Evolutionary conservation across 495 filamentous ascomycete species (phyloP).

Genomic region (Darksidea phi): DNA sequence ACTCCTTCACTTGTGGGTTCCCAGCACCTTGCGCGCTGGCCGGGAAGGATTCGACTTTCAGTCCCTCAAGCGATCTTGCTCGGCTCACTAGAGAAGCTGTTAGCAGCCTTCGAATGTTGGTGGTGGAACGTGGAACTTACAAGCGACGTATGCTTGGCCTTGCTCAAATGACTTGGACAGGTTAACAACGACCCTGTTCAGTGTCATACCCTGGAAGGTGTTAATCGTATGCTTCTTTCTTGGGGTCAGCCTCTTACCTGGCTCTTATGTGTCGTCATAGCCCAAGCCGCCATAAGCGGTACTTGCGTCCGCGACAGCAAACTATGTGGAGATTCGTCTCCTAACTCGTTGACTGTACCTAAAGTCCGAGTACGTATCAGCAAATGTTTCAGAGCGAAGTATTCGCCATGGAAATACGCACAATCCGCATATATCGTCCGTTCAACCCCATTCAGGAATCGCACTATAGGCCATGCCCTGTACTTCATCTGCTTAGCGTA

Average conservation of each 20-base stretch:
- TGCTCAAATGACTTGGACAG: constrained; percentile 42
- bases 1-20: constrained; percentile 30
- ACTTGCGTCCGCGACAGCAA: constrained; percentile 46
- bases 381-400: too few relatives aligned
- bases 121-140: constrained; percentile 14
- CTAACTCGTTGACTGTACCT: constrained; percentile 46
- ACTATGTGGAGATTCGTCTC: constrained; percentile 41
- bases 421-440: constrained; percentile 52
- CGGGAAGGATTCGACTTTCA: constrained; percentile 39
- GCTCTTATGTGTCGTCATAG: constrained; percentile 50
- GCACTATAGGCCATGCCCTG: constrained; percentile 41
- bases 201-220: constrained; percentile 44
- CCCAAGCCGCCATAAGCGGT: constrained; percentile 49
- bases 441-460: constrained; percentile 37
- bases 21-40: constrained; percentile 3
- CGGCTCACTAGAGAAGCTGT: constrained; percentile 32
- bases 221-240: constrained; percentile 38
- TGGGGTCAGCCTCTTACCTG: constrained; percentile 34
- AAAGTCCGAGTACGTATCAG: too few relatives aligned
- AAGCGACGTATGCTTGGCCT: constrained; percentile 49
- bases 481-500: constrained; percentile 13
- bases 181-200: constrained; percentile 47
- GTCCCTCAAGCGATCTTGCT: constrained; percentile 40
- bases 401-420: too few relatives aligned
- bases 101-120: neutral